Conservation (phyloP, 306 rosid species). For the Malus asiatica region DNA sequence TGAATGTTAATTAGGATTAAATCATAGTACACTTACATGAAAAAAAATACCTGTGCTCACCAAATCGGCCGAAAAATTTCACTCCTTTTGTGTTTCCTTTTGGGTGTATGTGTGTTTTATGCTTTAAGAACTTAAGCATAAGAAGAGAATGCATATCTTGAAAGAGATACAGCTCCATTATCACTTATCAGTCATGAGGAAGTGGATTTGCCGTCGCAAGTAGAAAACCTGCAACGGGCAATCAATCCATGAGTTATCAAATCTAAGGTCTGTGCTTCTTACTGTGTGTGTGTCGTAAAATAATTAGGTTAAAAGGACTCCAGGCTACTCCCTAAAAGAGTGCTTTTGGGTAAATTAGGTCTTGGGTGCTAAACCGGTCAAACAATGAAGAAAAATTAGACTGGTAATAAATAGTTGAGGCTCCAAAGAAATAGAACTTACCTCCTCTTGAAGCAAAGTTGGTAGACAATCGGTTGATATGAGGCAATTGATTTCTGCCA, state of each 20-base stretch:
- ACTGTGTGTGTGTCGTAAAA: background rate
- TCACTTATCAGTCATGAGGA: conserved; percentile 49
- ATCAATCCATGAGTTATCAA: background rate
- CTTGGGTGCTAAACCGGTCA: conserved; percentile 2
- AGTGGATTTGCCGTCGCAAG: conserved; percentile 59
- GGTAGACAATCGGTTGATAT: conserved; percentile 46
- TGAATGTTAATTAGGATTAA: background rate
- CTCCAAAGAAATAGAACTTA: conserved; percentile 16
- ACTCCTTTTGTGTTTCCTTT: background rate
- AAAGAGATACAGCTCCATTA: conserved; percentile 11
- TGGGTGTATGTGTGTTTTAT: background rate
- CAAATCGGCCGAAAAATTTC: background rate
- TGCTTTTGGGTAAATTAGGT: background rate
- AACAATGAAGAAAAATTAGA: conserved; percentile 3
- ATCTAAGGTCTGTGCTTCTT: background rate
- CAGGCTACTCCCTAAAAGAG: background rate
- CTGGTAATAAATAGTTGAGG: background rate
- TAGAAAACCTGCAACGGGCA: conserved; percentile 50
- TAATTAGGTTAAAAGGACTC: background rate
- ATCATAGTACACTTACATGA: background rate
- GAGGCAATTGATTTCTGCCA: conserved; percentile 39
- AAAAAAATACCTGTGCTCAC: background rate
- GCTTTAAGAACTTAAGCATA: background rate
- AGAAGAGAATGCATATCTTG: background rate
- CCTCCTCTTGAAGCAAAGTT: conserved; percentile 74